Evolutionary conservation across 495 filamentous ascomycete genomes (phyloP), one percentile per base, ranked within the genome.

Genomic region (Oidiodendron maius): DNA sequence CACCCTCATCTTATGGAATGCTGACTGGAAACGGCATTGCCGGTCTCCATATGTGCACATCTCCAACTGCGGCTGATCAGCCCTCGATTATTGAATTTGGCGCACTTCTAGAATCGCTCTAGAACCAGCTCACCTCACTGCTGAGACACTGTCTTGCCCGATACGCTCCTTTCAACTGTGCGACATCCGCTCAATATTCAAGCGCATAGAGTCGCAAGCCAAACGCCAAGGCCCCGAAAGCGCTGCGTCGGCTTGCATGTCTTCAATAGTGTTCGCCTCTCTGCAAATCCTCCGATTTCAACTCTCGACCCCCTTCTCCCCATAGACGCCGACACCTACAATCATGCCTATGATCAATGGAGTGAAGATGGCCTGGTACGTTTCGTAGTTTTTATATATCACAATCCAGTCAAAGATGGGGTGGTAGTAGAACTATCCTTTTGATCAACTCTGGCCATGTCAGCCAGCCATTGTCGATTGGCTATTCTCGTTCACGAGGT

Each of bases 341-440:
- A 40, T 15, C n/a, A 79, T 79, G 75, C 74, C 74, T 51, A 56
- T 76, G 9, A 73, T 79, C 40, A 71, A 78, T 56, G 75, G 75
- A 41, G 64, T 70, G 56, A 79, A 79, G 65, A 74, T 79, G 71
- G 75, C 75, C 61, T 79, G 75, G 75, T 78, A 68, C 52, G 74
- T 50, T 40, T 18, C 5, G n/a, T n/a, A 37, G 4, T 37, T 37
- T 4, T 37, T 17, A 37, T 32, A 22, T 15, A 18, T 24, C 18
- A 28, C 46, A 48, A 40, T 51, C 56, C 51, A 51, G 55, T 51
- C 41, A 40, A 21, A 42, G 6, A 22, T 12, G 21, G 20, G 13
- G 20, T 21, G 21, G 41, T 44, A 23, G 32, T 12, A 50, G 52
- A 51, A 52, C 52, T 36, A 40, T 34, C 30, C 36, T 45, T 50